Conservation (phyloP, 2,329 filamentous ascomycete genomes). For the Corynespora cassiicola region DNA sequence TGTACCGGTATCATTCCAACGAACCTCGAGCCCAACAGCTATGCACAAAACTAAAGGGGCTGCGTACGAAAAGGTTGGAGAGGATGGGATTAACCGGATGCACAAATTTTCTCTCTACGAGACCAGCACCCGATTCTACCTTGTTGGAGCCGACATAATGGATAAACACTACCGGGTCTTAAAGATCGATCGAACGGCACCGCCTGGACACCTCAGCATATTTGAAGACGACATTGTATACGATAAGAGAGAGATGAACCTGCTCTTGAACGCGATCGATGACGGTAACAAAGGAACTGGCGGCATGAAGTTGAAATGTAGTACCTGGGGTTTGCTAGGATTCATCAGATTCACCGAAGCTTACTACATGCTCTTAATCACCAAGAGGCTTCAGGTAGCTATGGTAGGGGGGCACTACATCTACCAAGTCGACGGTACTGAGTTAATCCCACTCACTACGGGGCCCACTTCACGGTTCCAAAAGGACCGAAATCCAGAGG, state of each 20-base stretch:
- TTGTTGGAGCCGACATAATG: slow-evolving; percentile 89
- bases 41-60: slow-evolving; percentile 46
- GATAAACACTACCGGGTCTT: slow-evolving; percentile 89
- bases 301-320: slow-evolving; percentile 87
- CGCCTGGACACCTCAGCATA: slow-evolving; percentile 78
- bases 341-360: slow-evolving; percentile 96
- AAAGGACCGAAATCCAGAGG: slow-evolving; percentile 85
- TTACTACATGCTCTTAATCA: slow-evolving; percentile 97
- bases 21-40: slow-evolving; percentile 46
- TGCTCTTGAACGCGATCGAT: slow-evolving; percentile 91
- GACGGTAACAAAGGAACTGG: slow-evolving; percentile 92
- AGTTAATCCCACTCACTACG: slow-evolving; percentile 85
- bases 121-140: slow-evolving; percentile 90
- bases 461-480: slow-evolving; percentile 71
- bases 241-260: slow-evolving; percentile 88
- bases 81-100: slow-evolving; percentile 65
- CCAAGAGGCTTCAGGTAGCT: slow-evolving; percentile 93
- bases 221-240: slow-evolving; percentile 96
- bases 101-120: slow-evolving; percentile 98
- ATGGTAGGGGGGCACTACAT: slow-evolving; percentile 96
- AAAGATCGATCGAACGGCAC: slow-evolving; percentile 90
- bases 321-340: slow-evolving; percentile 89
- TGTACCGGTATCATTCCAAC: slow-evolving; percentile 45
- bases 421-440: slow-evolving; percentile 93
- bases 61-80: slow-evolving; percentile 50